These are phyloP conservation scores for Asparagopsis taxiformis DNA, from an alignment of 31 red algal genomes.

Conservation along the genomic window DNA sequence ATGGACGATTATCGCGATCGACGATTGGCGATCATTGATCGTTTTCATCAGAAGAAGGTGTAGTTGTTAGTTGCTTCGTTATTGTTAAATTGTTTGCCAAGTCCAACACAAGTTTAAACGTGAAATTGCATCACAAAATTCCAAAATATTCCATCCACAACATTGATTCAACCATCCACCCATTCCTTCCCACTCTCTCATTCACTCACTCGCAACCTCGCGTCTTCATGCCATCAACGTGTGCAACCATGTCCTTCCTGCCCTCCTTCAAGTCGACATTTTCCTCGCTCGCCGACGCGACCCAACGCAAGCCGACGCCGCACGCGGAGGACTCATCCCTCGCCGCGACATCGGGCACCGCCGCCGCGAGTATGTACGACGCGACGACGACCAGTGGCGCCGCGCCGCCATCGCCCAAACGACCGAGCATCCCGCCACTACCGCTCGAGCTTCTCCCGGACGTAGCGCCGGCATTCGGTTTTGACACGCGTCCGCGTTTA, in stretches of 20 bases:
- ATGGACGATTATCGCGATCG: constrained; percentile 68
- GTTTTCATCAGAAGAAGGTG: constrained; percentile 67
- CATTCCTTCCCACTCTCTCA: too few relatives aligned
- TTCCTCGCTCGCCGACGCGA: constrained; percentile 10
- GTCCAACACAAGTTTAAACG: too few relatives aligned
- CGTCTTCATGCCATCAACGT: too few relatives aligned
- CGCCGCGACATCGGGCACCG: background rate
- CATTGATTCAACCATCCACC: too few relatives aligned
- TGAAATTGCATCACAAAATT: too few relatives aligned
- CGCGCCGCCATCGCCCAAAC: background rate
- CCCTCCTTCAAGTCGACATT: constrained; percentile 29
- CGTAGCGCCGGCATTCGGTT: background rate
- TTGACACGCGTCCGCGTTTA: background rate
- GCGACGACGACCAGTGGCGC: background rate
- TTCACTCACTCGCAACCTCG: too few relatives aligned
- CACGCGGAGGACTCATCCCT: background rate
- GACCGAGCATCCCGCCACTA: background rate
- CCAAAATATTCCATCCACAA: too few relatives aligned
- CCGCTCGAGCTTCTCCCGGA: background rate
- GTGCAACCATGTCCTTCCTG: constrained; percentile 39
- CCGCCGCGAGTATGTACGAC: background rate
- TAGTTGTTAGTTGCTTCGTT: too few relatives aligned
- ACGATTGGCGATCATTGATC: constrained; percentile 68
- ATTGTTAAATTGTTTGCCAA: too few relatives aligned
- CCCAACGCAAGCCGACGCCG: background rate